Base-by-base conservation (phyloP, 176 grass and related monocot species). In the Eleusine indica region DNA sequence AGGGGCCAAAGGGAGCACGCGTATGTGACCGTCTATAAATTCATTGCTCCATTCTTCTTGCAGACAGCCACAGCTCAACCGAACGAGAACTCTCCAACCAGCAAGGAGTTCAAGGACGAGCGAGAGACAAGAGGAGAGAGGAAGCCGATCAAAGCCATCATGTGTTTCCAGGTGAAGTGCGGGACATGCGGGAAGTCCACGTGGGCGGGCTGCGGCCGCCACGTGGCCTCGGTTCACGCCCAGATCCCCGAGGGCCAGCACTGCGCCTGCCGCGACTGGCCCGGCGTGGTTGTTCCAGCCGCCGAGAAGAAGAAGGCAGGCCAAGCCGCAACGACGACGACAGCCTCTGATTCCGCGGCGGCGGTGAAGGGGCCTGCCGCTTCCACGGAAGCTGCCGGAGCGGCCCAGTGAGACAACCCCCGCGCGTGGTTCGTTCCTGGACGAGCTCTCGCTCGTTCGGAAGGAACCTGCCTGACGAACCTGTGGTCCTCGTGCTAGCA, bases 131-230 rank as follows among this genome's bases (percentile, higher is more conserved):
- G 25, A 25, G 25, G 25, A 25, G 25, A 25, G 25, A 25, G 25
- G n/a, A 18, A 56, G 53, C 4, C 1, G 42, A 1, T 25, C 25
- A 25, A 25, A 17, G 66, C 28, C 1, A 97, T 12, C 57, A 61
- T 97, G 95, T 97, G 95, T 83, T 91, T 79, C 82, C 73, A 97
- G 84, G 77, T 85, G 28, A 91, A 93, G 84, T 97, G 95, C 66
- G 82, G 63, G 51, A 77, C 82, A 1, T 94, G 95, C 68, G 90
- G 88, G 46, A 97, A 93, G 88, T 86, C 86, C 17, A 86, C 95
- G 62, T 97, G 95, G 95, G 87, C 84, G 0, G 95, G 95, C 0
- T 94, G 95, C 72, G 92, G 95, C 69, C 86, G 88, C 38, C 95
- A 97, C 53, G 95, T 94, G 4, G 88, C 88, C 7, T 91, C 88